Evolutionary conservation across 2,329 filamentous ascomycete species (phyloP).

Genomic region (Trichoderma cornu-damae): DNA sequence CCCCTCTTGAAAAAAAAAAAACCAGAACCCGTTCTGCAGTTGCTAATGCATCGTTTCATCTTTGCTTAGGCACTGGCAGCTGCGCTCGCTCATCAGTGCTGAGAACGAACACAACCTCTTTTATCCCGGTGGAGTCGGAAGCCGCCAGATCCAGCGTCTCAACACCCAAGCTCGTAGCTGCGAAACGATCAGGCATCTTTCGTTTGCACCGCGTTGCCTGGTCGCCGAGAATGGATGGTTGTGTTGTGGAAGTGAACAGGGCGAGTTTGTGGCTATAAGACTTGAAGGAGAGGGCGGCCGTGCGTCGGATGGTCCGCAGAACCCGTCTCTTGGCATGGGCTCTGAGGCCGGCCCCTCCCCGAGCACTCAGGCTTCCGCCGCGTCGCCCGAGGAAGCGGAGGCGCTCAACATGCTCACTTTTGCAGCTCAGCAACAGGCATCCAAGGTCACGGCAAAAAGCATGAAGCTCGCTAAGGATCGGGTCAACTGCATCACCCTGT

Average conservation of each 20-base stretch:
- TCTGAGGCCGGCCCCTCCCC: constrained; percentile 18
- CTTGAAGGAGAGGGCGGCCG: constrained; percentile 42
- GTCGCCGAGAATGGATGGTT: constrained; percentile 84
- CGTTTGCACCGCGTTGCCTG: constrained; percentile 75
- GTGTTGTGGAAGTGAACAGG: constrained; percentile 81
- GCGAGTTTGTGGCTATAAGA: constrained; percentile 78
- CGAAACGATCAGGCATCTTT: constrained; percentile 66
- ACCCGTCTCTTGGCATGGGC: constrained; percentile 31
- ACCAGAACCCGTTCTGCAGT: background rate
- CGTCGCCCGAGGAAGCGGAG: constrained; percentile 9
- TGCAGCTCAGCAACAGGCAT: constrained; percentile 24
- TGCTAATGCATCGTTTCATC: constrained; percentile 3
- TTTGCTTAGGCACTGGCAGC: constrained; percentile 68
- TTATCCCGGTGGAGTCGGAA: constrained; percentile 71
- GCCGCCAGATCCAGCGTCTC: constrained; percentile 60
- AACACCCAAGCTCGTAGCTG: constrained; percentile 64
- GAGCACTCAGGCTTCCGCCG: background rate
- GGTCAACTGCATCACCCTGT: constrained; percentile 63
- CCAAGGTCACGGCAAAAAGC: constrained; percentile 46
- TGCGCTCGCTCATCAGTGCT: constrained; percentile 84
- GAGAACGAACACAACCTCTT: constrained; percentile 74
- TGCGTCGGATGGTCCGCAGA: constrained; percentile 21
- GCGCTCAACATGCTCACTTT: constrained; percentile 11
- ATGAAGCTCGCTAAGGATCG: constrained; percentile 54
- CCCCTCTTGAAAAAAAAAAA: background rate